Percentiles rank a stretch among this genome's conserved stretches.
Conservation (phyloP, 1,284 basidiomycete species). For the Coriolopsis trogii region DNA sequence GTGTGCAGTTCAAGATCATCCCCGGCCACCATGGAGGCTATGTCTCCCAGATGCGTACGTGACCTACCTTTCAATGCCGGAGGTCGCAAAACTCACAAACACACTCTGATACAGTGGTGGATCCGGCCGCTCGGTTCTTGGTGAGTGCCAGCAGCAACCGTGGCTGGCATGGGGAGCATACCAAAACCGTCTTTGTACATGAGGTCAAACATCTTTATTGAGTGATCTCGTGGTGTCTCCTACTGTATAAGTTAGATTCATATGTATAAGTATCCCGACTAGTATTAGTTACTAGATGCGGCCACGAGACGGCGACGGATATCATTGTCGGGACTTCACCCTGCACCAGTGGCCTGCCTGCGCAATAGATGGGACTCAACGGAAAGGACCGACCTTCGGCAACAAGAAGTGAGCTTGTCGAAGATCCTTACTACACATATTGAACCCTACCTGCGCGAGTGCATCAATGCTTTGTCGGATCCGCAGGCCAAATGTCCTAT, state of each 20-base stretch:
- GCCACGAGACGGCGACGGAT: too few species aligned
- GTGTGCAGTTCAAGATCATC: constrained; percentile 92
- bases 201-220: constrained; percentile 68
- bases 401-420: too few species aligned
- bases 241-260: background rate
- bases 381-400: too few species aligned
- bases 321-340: too few species aligned
- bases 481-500: too few species aligned
- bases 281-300: background rate
- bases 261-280: background rate
- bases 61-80: background rate
- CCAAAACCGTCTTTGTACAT: constrained; percentile 87
- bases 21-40: constrained; percentile 96
- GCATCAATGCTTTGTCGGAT: too few species aligned
- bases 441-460: too few species aligned
- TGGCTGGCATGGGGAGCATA: constrained; percentile 93
- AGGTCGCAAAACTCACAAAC: background rate
- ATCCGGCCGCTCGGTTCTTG: constrained; percentile 84
- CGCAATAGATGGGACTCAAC: too few species aligned
- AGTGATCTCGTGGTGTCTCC: background rate
- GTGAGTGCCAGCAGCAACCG: constrained; percentile 93
- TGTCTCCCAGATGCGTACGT: constrained; percentile 83
- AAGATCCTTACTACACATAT: too few species aligned
- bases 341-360: too few species aligned
- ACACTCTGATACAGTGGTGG: constrained; percentile 67